A percentile compares a stretch with the other conserved stretches of the same genome.
phyloP scores from a whole-genome alignment of 2,329 filamentous ascomycete genomes.

The Stemphylium beticola region DNA sequence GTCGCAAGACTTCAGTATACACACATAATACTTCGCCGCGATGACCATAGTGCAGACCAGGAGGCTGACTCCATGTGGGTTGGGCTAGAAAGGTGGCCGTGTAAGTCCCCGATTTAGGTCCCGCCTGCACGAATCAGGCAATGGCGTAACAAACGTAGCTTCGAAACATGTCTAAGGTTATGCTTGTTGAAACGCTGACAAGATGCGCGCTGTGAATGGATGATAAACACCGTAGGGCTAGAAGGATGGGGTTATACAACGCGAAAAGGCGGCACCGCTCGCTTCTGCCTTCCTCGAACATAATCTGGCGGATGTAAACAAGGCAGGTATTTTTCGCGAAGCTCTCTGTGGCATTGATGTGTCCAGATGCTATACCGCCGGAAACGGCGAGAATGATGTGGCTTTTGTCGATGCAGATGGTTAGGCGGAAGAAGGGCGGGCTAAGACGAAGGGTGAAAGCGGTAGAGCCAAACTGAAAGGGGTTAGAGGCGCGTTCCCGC shows the following conservation, averaged over 20 bases:
- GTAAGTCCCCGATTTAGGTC: constrained; percentile 28
- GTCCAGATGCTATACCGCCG: too few relatives aligned
- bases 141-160: constrained; percentile 5
- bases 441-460: too few relatives aligned
- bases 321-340: too few relatives aligned
- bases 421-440: too few relatives aligned
- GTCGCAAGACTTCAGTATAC: constrained; percentile 22
- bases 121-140: constrained; percentile 9
- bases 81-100: constrained; percentile 11
- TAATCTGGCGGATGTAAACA: too few relatives aligned
- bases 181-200: constrained; percentile 5
- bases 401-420: too few relatives aligned
- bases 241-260: not conserved
- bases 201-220: not conserved
- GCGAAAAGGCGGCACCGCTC: too few relatives aligned
- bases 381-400: too few relatives aligned
- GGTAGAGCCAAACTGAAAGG: too few relatives aligned
- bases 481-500: too few relatives aligned
- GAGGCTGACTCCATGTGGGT: constrained; percentile 26
- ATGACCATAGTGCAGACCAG: constrained; percentile 8
- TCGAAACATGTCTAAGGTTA: not conserved
- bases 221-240: not conserved
- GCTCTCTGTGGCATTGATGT: too few relatives aligned
- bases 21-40: constrained; percentile 25
- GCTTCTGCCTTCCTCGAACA: not conserved